phyloP scores from a whole-genome alignment of 305 asterid species.

The Rubia tinctorum region DNA sequence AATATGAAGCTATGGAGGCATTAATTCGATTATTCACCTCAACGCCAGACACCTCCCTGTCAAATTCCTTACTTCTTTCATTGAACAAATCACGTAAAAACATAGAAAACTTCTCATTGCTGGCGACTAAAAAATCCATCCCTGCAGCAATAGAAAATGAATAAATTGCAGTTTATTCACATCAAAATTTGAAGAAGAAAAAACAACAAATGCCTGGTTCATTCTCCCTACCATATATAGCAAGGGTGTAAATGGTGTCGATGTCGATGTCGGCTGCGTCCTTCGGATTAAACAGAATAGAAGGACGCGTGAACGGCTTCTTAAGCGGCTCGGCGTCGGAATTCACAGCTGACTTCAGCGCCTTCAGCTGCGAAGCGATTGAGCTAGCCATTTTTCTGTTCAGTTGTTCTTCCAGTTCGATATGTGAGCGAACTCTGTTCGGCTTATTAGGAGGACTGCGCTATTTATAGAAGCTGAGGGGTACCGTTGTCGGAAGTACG shows the following conservation, averaged over 20 bases:
- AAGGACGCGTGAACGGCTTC: constrained; percentile 70
- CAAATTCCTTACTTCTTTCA: constrained; percentile 64
- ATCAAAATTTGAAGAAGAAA: not conserved
- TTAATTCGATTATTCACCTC: constrained; percentile 67
- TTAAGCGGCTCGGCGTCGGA: constrained; percentile 65
- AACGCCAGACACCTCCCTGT: constrained; percentile 63
- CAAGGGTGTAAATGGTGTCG: constrained; percentile 51
- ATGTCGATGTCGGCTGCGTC: constrained; percentile 79
- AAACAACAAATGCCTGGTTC: no score
- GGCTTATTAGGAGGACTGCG: not conserved
- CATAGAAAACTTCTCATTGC: constrained; percentile 62
- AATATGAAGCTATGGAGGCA: constrained; percentile 54
- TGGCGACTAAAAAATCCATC: constrained; percentile 53
- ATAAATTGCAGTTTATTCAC: not conserved
- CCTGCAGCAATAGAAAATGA: constrained; percentile 38
- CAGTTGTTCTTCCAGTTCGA: not conserved
- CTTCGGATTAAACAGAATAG: constrained; percentile 67
- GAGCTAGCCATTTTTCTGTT: constrained; percentile 50
- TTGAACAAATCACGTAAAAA: constrained; percentile 75
- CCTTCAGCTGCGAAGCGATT: constrained; percentile 66
- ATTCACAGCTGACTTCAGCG: constrained; percentile 48
- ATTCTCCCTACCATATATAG: constrained; percentile 47
- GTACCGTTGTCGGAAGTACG: not conserved
- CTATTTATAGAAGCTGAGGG: not conserved
- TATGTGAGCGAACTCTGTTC: not conserved